Evolutionary conservation across 768 basidiomycete genomes (phyloP).

Genomic region (Xerocomus brunneocitrinus): DNA sequence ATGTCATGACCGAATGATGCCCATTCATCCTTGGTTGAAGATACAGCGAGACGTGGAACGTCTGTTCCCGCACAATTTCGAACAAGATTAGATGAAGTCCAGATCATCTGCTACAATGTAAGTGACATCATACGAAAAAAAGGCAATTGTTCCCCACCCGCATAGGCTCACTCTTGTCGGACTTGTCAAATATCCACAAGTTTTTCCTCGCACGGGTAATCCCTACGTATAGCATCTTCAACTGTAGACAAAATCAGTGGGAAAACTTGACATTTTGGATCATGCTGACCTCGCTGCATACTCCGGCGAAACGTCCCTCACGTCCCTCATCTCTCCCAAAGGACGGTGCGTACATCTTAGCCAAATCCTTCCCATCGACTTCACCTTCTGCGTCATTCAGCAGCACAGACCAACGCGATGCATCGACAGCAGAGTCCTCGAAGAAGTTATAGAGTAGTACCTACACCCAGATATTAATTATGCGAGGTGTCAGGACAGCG

Average conservation of each 20-base stretch:
- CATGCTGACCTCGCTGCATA: slow-evolving; percentile 53
- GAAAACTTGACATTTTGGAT: neutral
- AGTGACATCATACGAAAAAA: neutral
- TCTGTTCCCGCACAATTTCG: slow-evolving; percentile 44
- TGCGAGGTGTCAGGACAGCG: too few relatives aligned
- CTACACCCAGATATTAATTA: slow-evolving; percentile 30
- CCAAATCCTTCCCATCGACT: slow-evolving; percentile 9
- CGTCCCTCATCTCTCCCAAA: slow-evolving; percentile 45
- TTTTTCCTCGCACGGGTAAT: slow-evolving; percentile 67
- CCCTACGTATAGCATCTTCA: slow-evolving; percentile 68
- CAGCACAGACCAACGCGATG: slow-evolving; percentile 57
- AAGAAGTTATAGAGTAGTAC: slow-evolving; percentile 76
- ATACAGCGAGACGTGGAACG: slow-evolving; percentile 50
- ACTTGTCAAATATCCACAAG: slow-evolving; percentile 67
- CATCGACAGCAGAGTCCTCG: slow-evolving; percentile 50
- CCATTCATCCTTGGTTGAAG: slow-evolving; percentile 50
- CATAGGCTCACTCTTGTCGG: slow-evolving; percentile 53
- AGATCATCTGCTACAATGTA: slow-evolving; percentile 39
- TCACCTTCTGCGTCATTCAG: slow-evolving; percentile 38
- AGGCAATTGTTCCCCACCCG: slow-evolving; percentile 31
- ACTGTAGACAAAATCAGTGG: slow-evolving; percentile 30
- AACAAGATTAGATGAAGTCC: slow-evolving; percentile 44
- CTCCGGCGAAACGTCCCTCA: slow-evolving; percentile 44
- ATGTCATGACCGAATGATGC: slow-evolving; percentile 35
- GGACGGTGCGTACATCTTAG: slow-evolving; percentile 33